phyloP scores from a whole-genome alignment of 1,139 yeast genomes.

The Magnusiomyces magnusii region DNA sequence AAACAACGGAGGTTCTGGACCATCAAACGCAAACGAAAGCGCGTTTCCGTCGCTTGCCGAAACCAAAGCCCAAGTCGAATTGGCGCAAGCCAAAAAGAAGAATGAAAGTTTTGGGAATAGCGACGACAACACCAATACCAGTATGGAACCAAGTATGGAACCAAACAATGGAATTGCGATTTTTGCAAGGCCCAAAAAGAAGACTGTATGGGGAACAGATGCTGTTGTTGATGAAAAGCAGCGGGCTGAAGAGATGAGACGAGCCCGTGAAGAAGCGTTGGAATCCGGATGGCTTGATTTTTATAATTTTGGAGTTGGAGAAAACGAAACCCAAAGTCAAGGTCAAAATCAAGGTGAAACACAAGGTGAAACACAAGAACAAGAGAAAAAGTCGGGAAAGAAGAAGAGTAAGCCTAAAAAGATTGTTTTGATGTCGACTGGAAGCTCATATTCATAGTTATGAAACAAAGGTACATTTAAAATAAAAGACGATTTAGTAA shows the following conservation, averaged over 20 bases:
- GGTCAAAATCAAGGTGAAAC: too few relatives aligned
- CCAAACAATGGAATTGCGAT: background rate
- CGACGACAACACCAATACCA: background rate
- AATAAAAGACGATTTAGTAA: too few relatives aligned
- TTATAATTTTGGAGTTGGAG: background rate
- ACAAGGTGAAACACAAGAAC: background rate
- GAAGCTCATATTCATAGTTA: background rate
- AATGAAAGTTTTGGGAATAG: background rate
- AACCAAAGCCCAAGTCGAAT: background rate
- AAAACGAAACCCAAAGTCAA: background rate
- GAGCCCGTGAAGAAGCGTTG: background rate
- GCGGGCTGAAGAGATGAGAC: background rate
- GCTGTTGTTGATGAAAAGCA: background rate
- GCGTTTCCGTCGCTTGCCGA: constrained; percentile 2
- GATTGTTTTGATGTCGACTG: constrained; percentile 1
- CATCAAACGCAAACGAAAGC: background rate
- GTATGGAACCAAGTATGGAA: too few relatives aligned
- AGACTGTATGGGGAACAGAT: constrained; percentile 7
- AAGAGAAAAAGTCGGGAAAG: background rate
- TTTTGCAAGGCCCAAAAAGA: background rate
- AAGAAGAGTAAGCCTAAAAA: background rate
- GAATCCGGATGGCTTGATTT: constrained; percentile 3
- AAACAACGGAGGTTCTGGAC: background rate
- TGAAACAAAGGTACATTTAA: too few relatives aligned
- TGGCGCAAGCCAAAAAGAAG: background rate